Conservation (phyloP, 129 eudicot genomes). For the Solidago caesia region DNA sequence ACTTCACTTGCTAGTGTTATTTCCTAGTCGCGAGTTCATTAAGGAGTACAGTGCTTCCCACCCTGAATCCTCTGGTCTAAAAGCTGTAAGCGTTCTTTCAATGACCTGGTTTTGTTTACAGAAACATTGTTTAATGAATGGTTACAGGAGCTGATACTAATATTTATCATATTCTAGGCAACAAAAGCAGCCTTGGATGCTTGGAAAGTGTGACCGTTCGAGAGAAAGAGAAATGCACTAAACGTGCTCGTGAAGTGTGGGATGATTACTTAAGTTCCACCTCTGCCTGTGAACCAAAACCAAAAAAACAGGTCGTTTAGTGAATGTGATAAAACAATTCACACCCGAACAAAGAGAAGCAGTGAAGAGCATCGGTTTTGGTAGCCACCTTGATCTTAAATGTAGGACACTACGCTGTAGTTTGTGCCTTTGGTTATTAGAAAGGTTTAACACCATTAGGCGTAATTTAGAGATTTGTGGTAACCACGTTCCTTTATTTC, state of each 20-base stretch:
- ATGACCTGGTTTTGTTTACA: not conserved
- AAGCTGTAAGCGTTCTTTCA: not conserved
- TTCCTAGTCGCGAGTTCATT: not conserved
- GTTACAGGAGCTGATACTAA: not conserved
- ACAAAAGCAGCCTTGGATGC: conserved; percentile 85
- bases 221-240: conserved; percentile 70
- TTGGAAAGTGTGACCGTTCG: conserved; percentile 70
- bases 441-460: conserved; percentile 70
- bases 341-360: conserved; percentile 70
- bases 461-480: conserved; percentile 77
- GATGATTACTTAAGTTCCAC: conserved; percentile 69
- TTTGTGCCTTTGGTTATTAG: conserved; percentile 75
- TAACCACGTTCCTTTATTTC: conserved; percentile 61
- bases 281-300: conserved; percentile 77
- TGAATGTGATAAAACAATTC: conserved; percentile 61
- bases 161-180: conserved; percentile 41
- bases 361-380: conserved; percentile 72
- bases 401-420: conserved; percentile 73
- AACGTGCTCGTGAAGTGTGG: conserved; percentile 89
- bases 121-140: not conserved
- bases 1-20: not conserved
- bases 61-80: no score
- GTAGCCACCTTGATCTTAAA: conserved; percentile 74
- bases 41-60: no score
- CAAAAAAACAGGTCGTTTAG: conserved; percentile 64